Conservation (phyloP, 75 land plant species). For the Adiantum capillusveneris region DNA sequence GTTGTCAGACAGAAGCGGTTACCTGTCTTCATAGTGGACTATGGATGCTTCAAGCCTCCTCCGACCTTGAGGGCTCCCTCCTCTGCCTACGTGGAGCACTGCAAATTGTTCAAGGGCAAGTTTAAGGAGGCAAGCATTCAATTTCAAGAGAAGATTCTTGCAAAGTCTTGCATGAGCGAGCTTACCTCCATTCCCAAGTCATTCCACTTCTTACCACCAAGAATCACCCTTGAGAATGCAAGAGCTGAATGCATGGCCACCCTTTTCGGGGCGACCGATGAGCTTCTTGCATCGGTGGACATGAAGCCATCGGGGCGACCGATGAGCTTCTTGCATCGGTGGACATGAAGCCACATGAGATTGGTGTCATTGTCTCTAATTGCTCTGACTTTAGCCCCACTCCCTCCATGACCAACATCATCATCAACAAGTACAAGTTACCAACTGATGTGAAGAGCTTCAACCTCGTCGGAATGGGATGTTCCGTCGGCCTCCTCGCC, state of each 20-base stretch:
- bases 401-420: constrained; percentile 8
- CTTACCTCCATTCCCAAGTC: constrained; percentile 39
- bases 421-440: constrained; percentile 5
- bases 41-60: no score
- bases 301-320: constrained; percentile 5
- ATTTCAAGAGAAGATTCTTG: constrained; percentile 25
- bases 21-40: no score
- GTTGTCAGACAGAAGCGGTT: no score
- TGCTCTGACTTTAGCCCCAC: constrained; percentile 3
- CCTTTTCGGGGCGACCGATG: constrained; percentile 10
- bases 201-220: constrained; percentile 8
- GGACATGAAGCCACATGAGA: not conserved
- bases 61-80: not conserved
- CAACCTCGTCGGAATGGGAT: constrained; percentile 12
- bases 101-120: no score
- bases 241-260: constrained; percentile 5
- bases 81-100: no score
- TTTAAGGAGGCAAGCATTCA: not conserved
- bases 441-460: not conserved
- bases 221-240: constrained; percentile 1
- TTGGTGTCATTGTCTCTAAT: constrained; percentile 7
- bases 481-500: constrained; percentile 15
- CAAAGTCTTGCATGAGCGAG: constrained; percentile 44
- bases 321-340: constrained; percentile 11
- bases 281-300: constrained; percentile 7